phyloP scores from a whole-genome alignment of 1,284 basidiomycete genomes.

The Tilletia setariae region DNA sequence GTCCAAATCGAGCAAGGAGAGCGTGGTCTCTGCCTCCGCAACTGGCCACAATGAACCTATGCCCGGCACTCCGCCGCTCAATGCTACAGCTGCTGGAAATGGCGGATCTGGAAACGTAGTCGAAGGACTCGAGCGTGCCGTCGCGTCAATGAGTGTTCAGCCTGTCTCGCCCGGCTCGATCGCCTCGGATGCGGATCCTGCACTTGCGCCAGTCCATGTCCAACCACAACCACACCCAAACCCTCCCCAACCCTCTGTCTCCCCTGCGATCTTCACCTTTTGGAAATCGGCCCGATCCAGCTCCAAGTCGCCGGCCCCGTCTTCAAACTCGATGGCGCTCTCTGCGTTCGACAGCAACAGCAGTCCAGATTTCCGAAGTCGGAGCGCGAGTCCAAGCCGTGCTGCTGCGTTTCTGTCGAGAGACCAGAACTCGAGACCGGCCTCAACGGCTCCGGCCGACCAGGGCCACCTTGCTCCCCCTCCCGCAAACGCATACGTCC shows the following conservation, averaged over 20 bases:
- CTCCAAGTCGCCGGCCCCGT: constrained; percentile 10
- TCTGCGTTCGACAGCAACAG: neutral
- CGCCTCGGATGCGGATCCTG: too few species aligned
- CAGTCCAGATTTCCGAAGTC: constrained; percentile 14
- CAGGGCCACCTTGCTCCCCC: constrained; percentile 7
- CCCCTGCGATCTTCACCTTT: constrained; percentile 14
- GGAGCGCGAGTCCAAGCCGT: neutral
- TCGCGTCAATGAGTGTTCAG: neutral
- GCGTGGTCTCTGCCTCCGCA: neutral
- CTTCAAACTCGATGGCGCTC: neutral
- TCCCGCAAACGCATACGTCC: neutral
- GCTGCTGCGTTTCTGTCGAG: neutral
- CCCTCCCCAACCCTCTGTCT: neutral
- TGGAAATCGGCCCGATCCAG: neutral
- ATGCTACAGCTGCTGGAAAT: too few species aligned
- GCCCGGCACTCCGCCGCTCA: neutral
- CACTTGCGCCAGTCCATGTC: too few species aligned
- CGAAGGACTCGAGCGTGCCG: constrained; percentile 3
- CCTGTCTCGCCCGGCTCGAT: neutral
- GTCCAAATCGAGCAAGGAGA: constrained; percentile 10
- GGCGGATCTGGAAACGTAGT: neutral
- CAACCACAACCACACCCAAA: too few species aligned
- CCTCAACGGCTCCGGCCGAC: neutral
- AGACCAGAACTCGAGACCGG: neutral
- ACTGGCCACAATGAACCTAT: neutral